Base-by-base conservation (phyloP, 192 early-diverging fungal genomes). In the Podila verticillata region DNA sequence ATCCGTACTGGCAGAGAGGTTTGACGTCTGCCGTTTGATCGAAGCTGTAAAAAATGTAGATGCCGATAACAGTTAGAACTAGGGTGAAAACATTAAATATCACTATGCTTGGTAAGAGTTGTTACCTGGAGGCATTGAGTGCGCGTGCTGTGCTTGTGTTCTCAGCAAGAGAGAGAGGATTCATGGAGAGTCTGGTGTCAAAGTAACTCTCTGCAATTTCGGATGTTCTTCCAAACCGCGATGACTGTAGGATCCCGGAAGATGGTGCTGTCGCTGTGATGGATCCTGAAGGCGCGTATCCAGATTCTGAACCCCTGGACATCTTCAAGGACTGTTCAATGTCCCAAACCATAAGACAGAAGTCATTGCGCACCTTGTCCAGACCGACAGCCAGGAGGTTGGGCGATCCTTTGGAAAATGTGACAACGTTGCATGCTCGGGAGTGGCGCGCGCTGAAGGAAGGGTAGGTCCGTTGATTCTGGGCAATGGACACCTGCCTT, bases 261-360 rank as follows among this genome's bases (percentile, higher is more conserved):
- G 68, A 20, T 34, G 58, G 15, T 29, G 77, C 64, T 34, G 31
- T 39, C 19, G 58, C 35, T 22, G 54, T 49, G 31, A 80, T 80
- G 10, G 65, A 39, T 30, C 77, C 77, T 34, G 77, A 68, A 1
- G 77, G 77, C 5, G 77, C 70, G 63, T 68, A 80, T 28, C 56
- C 68, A 22, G 77, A 68, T 0, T 80, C 77, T n/a, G 65, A 58
- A 62, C 57, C 61, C 49, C 44, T 61, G 4, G 70, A 87, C 57
- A 67, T 81, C 12, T 60, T 74, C 49, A 86, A 65, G 22, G 89
- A 83, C 61, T 84, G 77, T 59, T 88, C 89, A 5, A 92, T 73
- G 84, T 95, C 93, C 93, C 93, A 95, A 4, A 95, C 87, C 68
- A 93, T 79, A 48, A 95, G 69, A 63, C 90, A 90, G 28, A 82